Conservation (phyloP, 1,284 basidiomycete species). For the Sanghuangporus baumii region DNA sequence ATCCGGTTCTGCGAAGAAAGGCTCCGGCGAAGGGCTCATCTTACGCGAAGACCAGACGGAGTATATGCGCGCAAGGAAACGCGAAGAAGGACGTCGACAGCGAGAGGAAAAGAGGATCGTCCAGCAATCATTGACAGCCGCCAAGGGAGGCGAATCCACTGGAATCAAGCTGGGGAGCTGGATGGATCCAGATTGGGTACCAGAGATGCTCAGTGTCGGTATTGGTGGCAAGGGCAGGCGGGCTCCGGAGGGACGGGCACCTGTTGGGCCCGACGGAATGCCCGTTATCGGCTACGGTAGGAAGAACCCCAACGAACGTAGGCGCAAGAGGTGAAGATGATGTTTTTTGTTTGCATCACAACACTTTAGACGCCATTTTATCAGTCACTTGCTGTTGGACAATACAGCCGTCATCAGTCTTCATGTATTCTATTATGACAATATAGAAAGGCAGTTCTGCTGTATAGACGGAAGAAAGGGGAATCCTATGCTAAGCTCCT, state of each 20-base stretch:
- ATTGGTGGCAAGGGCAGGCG: slow-evolving; percentile 70
- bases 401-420: too few relatives aligned
- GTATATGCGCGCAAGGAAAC: slow-evolving; percentile 78
- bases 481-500: slow-evolving; percentile 65
- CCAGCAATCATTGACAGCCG: slow-evolving; percentile 52
- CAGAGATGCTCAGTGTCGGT: slow-evolving; percentile 75
- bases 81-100: slow-evolving; percentile 62
- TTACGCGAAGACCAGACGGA: slow-evolving; percentile 87
- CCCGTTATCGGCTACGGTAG: slow-evolving; percentile 80
- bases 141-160: slow-evolving; percentile 38
- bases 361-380: too few relatives aligned
- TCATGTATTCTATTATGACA: background rate
- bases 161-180: slow-evolving; percentile 64
- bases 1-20: slow-evolving; percentile 80
- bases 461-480: background rate
- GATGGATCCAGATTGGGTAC: slow-evolving; percentile 96
- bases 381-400: too few relatives aligned
- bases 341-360: background rate
- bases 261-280: slow-evolving; percentile 49
- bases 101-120: slow-evolving; percentile 76
- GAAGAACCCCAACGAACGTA: slow-evolving; percentile 82
- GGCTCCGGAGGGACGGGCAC: slow-evolving; percentile 42
- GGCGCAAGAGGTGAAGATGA: slow-evolving; percentile 37
- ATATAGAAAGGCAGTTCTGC: background rate
- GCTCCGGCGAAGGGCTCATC: slow-evolving; percentile 75